These are phyloP conservation scores for Comarum palustre DNA, from an alignment of 306 rosid species.

Conservation along the genomic window DNA sequence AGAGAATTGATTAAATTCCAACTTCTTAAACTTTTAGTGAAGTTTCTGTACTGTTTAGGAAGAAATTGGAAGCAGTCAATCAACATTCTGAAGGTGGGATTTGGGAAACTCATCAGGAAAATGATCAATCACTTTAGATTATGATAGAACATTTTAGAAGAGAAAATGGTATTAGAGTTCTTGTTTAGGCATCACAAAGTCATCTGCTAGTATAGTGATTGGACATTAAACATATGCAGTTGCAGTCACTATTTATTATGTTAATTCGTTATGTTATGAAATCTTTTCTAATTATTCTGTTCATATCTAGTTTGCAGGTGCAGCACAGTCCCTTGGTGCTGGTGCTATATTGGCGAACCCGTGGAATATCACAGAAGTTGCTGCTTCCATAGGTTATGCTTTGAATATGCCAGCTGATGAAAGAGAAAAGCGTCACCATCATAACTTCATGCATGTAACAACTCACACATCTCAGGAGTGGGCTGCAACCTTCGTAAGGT, in stretches of 20 bases:
- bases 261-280: neutral
- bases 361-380: conserved; percentile 91
- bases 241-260: neutral
- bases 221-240: neutral
- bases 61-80: neutral
- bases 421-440: conserved; percentile 88
- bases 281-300: conserved; percentile 22
- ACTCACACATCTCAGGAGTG: conserved; percentile 97
- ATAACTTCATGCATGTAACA: conserved; percentile 87
- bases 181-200: neutral
- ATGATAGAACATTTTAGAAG: neutral
- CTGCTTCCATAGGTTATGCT: conserved; percentile 86
- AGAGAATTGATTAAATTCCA: neutral
- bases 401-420: conserved; percentile 88
- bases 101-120: neutral
- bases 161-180: neutral
- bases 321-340: conserved; percentile 97
- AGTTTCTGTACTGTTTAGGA: neutral
- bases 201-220: neutral
- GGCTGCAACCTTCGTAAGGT: conserved; percentile 99
- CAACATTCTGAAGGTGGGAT: neutral
- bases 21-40: neutral
- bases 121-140: neutral
- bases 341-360: conserved; percentile 96
- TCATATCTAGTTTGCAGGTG: conserved; percentile 85